Evolutionary conservation across 2,329 filamentous ascomycete genomes (phyloP).

Genomic region (Talaromyces sp.): DNA sequence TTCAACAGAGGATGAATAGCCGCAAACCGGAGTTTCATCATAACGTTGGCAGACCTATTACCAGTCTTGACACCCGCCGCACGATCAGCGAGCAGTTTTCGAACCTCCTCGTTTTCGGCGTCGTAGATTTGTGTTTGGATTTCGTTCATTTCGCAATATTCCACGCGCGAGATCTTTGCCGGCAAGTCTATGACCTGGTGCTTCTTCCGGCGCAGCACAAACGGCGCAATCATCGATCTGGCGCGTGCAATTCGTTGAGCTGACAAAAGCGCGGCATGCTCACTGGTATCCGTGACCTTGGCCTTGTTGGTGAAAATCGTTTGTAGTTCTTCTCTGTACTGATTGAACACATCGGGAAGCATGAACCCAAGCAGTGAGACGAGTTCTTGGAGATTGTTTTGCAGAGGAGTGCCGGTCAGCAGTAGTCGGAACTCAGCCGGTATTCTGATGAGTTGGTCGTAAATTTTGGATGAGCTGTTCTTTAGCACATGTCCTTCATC

Average conservation of each 20-base stretch:
- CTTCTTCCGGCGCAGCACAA: slow-evolving; percentile 91
- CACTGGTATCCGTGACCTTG: slow-evolving; percentile 61
- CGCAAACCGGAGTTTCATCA: slow-evolving; percentile 89
- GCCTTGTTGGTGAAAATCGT: slow-evolving; percentile 90
- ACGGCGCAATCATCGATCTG: slow-evolving; percentile 87
- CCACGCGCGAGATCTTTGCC: slow-evolving; percentile 68
- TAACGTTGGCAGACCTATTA: slow-evolving; percentile 57
- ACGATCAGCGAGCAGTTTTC: slow-evolving; percentile 56
- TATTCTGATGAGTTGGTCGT: slow-evolving; percentile 73
- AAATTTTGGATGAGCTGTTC: slow-evolving; percentile 77
- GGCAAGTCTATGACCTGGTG: slow-evolving; percentile 86
- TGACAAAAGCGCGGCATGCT: slow-evolving; percentile 76
- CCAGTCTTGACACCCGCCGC: slow-evolving; percentile 52
- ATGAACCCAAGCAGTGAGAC: slow-evolving; percentile 90
- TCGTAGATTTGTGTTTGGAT: slow-evolving; percentile 71
- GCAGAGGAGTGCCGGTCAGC: slow-evolving; percentile 84
- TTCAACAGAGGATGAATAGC: slow-evolving; percentile 89
- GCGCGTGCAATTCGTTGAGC: slow-evolving; percentile 81
- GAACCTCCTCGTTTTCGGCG: slow-evolving; percentile 58
- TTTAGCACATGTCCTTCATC: slow-evolving; percentile 94
- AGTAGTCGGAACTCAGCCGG: slow-evolving; percentile 78
- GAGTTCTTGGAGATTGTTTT: slow-evolving; percentile 93
- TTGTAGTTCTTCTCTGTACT: slow-evolving; percentile 71
- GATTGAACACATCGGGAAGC: slow-evolving; percentile 75
- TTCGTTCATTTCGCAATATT: slow-evolving; percentile 73